phyloP scores from a whole-genome alignment of 345 rosid species.

The Balakata baccata region DNA sequence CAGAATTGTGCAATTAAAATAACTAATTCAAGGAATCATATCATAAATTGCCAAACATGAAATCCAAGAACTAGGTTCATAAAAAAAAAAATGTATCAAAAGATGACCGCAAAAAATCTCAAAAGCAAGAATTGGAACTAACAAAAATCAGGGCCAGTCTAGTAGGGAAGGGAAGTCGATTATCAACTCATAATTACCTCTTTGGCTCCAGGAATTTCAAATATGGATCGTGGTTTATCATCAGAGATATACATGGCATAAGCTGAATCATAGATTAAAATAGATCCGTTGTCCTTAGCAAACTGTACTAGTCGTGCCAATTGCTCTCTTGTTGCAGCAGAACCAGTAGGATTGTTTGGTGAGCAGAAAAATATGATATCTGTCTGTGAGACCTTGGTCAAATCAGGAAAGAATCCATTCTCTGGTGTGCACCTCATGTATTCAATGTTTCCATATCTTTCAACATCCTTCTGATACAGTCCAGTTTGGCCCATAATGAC shows the following conservation, averaged over 20 bases:
- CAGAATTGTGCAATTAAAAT: neutral
- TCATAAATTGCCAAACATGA: neutral
- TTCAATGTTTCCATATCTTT: conserved; percentile 70
- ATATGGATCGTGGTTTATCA: conserved; percentile 80
- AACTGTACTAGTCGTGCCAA: conserved; percentile 65
- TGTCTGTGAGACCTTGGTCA: conserved; percentile 60
- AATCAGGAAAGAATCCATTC: conserved; percentile 87
- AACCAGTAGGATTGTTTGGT: conserved; percentile 95
- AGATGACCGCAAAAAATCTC: neutral
- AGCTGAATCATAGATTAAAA: conserved; percentile 89
- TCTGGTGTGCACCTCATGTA: conserved; percentile 96
- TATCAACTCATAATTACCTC: conserved; percentile 50
- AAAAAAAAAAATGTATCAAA: neutral
- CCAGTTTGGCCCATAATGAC: conserved; percentile 97
- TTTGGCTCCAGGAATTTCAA: conserved; percentile 96
- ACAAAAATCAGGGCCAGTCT: conserved; percentile 3
- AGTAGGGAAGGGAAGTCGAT: neutral
- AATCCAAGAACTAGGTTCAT: neutral
- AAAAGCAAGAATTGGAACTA: neutral
- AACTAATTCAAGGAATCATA: neutral
- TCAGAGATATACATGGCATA: conserved; percentile 88
- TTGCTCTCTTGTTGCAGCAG: conserved; percentile 89
- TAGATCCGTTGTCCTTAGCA: conserved; percentile 88
- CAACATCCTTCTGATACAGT: conserved; percentile 54
- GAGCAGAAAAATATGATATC: conserved; percentile 95